Base-by-base conservation (phyloP, 306 rosid species). In the Ceratonia siliqua region DNA sequence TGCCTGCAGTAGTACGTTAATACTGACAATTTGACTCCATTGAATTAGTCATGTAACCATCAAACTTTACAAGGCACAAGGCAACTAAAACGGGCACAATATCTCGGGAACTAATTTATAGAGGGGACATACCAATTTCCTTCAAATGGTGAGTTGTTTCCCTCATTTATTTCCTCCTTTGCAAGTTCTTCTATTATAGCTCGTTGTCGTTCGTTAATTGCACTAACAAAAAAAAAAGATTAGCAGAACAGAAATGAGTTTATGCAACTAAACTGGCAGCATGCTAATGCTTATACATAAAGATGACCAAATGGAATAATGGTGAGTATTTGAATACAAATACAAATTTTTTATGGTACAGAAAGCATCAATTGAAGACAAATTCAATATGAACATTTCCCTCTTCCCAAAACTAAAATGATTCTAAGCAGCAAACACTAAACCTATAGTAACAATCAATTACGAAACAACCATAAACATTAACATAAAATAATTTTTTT, bases 101-200 rank as follows among this genome's bases (percentile, higher is more conserved):
- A 59, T 73, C 38, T 13, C 41, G 67, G 28, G 67, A 58, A 43
- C 59, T 63, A 68, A 52, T 10, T 20, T 61, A 73, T 32, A 30
- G 36, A 54, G 81, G 55, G 52, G 17, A 43, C 85, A 52, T 69
- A 92, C 99, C 97, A 90, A 25, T 85, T 91, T 85, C 81, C 96
- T 81, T 82, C 83, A 62, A 74, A 20, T 33, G 82, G 69, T 45
- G 79, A 67, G 79, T 75, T 67, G 74, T 71, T 81, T 80, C 64
- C 93, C 73, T 56, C 69, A 63, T 58, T 83, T 75, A 94, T 90
- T 83, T 94, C 99, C 83, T 92, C 99, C 87, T 79, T 77, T 3
- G 85, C 96, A 62, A 94, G 86, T 81, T 94, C 99, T 85, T 92
- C 95, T 55, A 94, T 83, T 74, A 94, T 87, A 18, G 90, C 96